phyloP scores from a whole-genome alignment of 805 yeast species.

The Yarrowia bubula region DNA sequence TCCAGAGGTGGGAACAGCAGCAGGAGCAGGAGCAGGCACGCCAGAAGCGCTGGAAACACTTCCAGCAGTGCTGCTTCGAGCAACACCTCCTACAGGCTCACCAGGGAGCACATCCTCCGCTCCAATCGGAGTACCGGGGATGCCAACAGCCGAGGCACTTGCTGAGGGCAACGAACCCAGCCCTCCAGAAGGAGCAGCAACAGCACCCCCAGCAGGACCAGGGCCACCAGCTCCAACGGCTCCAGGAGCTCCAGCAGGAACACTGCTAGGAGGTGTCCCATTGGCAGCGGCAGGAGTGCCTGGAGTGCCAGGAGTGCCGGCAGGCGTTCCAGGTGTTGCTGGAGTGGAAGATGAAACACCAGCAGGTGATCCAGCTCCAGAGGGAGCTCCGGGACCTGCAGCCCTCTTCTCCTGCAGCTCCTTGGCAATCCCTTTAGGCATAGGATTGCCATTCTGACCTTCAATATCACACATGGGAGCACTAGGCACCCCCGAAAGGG shows the following conservation, averaged over 20 bases:
- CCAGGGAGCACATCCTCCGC: no score
- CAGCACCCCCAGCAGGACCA: neutral
- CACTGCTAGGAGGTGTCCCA: neutral
- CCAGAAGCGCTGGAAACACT: neutral
- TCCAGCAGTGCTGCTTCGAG: neutral
- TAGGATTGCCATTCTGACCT: conserved; percentile 18
- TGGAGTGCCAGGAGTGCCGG: neutral
- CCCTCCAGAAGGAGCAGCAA: neutral
- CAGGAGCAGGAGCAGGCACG: neutral
- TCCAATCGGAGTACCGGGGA: no score
- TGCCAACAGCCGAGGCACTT: no score
- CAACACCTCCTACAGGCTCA: no score
- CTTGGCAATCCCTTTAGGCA: neutral
- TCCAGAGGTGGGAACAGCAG: neutral
- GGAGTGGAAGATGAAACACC: no score
- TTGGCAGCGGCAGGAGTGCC: neutral
- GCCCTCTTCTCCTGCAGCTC: neutral
- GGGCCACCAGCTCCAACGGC: neutral
- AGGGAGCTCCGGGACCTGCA: neutral
- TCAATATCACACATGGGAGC: neutral
- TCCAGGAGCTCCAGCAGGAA: neutral
- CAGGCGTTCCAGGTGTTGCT: no score
- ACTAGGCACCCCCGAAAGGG: neutral
- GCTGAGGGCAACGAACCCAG: no score
- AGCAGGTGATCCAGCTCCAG: no score